Evolutionary conservation across 2,329 filamentous ascomycete genomes (phyloP).

Genomic region (Lasiodiplodia theobromae): DNA sequence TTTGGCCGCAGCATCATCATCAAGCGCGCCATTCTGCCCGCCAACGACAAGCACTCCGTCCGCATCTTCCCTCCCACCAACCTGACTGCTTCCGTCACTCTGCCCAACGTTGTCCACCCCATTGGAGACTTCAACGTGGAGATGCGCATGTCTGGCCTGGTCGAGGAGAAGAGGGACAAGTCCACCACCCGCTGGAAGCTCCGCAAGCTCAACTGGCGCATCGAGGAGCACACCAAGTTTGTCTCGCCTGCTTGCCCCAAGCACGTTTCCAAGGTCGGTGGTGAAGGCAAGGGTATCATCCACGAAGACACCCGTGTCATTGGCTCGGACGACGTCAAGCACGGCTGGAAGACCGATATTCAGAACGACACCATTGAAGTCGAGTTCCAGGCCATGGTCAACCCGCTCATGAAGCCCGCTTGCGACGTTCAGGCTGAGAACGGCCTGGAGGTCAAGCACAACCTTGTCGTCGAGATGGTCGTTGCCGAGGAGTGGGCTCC

Average conservation of each 20-base stretch:
- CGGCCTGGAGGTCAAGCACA: conserved; percentile 82
- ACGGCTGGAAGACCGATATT: conserved; percentile 88
- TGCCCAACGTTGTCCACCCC: conserved; percentile 84
- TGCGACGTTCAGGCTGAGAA: conserved; percentile 79
- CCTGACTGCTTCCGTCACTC: conserved; percentile 83
- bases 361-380: conserved; percentile 73
- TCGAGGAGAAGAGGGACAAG: conserved; percentile 70
- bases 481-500: conserved; percentile 87
- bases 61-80: conserved; percentile 97
- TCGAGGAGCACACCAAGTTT: conserved; percentile 85
- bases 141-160: conserved; percentile 85
- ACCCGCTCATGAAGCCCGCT: conserved; percentile 68
- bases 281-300: conserved; percentile 71
- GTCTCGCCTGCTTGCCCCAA: conserved; percentile 80
- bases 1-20: conserved; percentile 74
- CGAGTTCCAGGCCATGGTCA: conserved; percentile 73
- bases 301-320: conserved; percentile 80
- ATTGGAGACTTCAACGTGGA: conserved; percentile 81
- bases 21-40: conserved; percentile 79
- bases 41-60: conserved; percentile 84
- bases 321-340: conserved; percentile 81
- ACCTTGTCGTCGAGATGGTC: conserved; percentile 89
- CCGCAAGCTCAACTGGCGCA: conserved; percentile 89
- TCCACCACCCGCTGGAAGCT: conserved; percentile 85
- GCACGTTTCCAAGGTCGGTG: conserved; percentile 72